phyloP scores from a whole-genome alignment of 2,329 filamentous ascomycete species.

The Stagonosporopsis cucurbitacearum region DNA sequence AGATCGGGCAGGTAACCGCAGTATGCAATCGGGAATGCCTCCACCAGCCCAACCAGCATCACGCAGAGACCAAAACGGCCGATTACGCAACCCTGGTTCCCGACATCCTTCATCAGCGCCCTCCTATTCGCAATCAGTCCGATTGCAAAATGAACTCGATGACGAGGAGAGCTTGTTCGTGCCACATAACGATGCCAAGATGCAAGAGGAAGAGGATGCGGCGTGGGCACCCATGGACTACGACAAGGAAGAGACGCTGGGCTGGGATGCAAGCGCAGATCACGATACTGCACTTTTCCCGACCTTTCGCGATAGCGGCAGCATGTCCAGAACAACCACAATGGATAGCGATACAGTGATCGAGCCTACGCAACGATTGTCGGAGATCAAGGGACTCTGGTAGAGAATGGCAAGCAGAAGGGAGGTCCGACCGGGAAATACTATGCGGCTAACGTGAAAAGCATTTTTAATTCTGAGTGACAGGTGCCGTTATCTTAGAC shows the following conservation, averaged over 20 bases:
- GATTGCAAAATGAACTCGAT: slow-evolving; percentile 51
- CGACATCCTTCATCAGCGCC: slow-evolving; percentile 27
- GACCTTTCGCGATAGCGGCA: slow-evolving; percentile 53
- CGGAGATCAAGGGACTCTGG: slow-evolving; percentile 58
- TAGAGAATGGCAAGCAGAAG: slow-evolving; percentile 16
- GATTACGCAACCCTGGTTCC: slow-evolving; percentile 39
- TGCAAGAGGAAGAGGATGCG: slow-evolving; percentile 66
- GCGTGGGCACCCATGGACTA: slow-evolving; percentile 75
- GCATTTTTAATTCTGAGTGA: too few species aligned
- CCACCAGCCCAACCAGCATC: slow-evolving; percentile 48
- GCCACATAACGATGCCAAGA: slow-evolving; percentile 62
- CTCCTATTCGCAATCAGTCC: slow-evolving; percentile 11
- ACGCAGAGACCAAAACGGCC: slow-evolving; percentile 35
- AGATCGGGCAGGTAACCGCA: slow-evolving; percentile 31
- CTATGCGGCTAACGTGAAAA: neutral
- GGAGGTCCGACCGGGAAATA: neutral
- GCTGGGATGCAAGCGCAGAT: slow-evolving; percentile 75
- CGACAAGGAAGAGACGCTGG: slow-evolving; percentile 70
- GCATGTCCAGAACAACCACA: slow-evolving; percentile 33
- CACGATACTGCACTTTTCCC: slow-evolving; percentile 49
- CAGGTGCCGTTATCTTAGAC: neutral
- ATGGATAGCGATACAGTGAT: slow-evolving; percentile 52
- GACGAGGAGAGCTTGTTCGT: slow-evolving; percentile 75
- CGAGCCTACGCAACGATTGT: slow-evolving; percentile 76
- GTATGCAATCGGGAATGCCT: slow-evolving; percentile 50